Conservation (phyloP, 805 yeast genomes). For the Teunomyces stri region DNA sequence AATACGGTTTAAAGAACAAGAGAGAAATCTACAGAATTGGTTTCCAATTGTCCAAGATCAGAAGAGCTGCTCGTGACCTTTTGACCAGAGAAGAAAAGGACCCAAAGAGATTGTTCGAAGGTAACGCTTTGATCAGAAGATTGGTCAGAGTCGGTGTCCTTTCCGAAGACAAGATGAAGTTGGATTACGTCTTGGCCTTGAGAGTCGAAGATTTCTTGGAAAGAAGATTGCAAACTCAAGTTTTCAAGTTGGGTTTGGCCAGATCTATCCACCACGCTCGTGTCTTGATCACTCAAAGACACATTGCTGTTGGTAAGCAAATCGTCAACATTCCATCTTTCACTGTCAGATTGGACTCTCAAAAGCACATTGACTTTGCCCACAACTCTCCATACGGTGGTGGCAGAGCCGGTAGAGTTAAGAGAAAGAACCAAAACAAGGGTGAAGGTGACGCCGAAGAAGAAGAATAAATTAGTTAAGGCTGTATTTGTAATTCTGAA, state of each 20-base stretch:
- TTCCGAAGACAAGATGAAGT: slow-evolving; percentile 98
- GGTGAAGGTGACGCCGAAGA: slow-evolving; percentile 67
- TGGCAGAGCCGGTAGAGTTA: slow-evolving; percentile 99
- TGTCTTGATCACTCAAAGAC: slow-evolving; percentile 97
- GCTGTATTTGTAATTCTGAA: slow-evolving; percentile 8
- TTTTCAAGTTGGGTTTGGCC: slow-evolving; percentile 98
- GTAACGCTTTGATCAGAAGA: slow-evolving; percentile 99
- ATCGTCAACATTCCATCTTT: slow-evolving; percentile 97
- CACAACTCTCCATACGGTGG: slow-evolving; percentile 99
- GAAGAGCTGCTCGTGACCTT: slow-evolving; percentile 99
- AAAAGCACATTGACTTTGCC: slow-evolving; percentile 99
- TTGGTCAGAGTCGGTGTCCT: slow-evolving; percentile 98
- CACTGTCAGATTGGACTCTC: slow-evolving; percentile 99
- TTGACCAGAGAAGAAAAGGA: slow-evolving; percentile 99
- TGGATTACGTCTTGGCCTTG: slow-evolving; percentile 99
- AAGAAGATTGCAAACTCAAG: slow-evolving; percentile 99
- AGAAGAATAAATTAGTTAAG: slow-evolving; percentile 58
- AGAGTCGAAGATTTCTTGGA: slow-evolving; percentile 98
- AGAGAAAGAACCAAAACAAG: slow-evolving; percentile 83
- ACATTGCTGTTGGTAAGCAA: slow-evolving; percentile 99
- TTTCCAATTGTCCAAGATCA: slow-evolving; percentile 98
- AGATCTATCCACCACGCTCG: slow-evolving; percentile 99
- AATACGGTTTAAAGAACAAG: slow-evolving; percentile 99
- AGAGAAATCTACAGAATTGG: slow-evolving; percentile 99
- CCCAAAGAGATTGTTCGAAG: slow-evolving; percentile 99